Conservation (phyloP, 192 early-diverging fungal genomes). For the Funneliformis geosporum region DNA sequence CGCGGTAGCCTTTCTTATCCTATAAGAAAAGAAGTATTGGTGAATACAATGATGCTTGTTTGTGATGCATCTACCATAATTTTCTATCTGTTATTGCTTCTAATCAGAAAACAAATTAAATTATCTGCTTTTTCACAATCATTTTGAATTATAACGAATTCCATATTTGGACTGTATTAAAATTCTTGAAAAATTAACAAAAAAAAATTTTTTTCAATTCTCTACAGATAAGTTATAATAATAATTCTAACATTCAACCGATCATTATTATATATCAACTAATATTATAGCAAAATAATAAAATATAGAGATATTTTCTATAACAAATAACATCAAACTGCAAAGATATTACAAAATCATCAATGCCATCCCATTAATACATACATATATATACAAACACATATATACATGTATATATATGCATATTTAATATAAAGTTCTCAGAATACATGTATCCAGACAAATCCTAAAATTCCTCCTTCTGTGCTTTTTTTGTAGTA, state of each 20-base stretch:
- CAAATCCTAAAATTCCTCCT: neutral
- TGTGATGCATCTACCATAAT: neutral
- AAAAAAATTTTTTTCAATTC: neutral
- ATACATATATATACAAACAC: no score
- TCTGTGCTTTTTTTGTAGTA: neutral
- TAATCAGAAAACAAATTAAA: neutral
- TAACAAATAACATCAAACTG: neutral
- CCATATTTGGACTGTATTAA: neutral
- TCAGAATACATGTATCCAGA: neutral
- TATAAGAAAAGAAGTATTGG: neutral
- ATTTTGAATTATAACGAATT: neutral
- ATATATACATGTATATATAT: no score
- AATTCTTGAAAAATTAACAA: neutral
- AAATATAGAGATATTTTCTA: neutral
- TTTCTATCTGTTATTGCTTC: neutral
- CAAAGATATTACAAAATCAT: neutral
- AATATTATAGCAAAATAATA: neutral
- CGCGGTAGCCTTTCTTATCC: neutral
- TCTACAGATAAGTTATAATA: neutral
- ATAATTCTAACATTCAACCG: neutral
- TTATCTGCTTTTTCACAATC: neutral
- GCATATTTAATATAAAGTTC: neutral
- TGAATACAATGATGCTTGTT: neutral
- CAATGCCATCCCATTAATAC: neutral
- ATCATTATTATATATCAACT: neutral